A percentile compares a stretch with the other conserved stretches of the same genome.
These are phyloP conservation scores for Carex parvula DNA, from an alignment of 176 grass and related monocot genomes.

Conservation along the genomic window DNA sequence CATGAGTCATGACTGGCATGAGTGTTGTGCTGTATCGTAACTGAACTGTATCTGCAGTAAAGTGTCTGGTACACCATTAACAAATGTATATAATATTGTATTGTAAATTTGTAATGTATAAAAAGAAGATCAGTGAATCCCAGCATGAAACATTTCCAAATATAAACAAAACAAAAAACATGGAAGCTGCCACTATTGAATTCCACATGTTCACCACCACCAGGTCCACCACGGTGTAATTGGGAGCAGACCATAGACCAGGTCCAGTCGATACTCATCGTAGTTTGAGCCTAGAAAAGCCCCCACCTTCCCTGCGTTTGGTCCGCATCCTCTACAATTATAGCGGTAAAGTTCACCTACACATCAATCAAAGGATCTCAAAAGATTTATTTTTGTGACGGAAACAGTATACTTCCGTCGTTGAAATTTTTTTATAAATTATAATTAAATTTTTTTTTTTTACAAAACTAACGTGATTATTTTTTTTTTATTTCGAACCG, in stretches of 20 bases:
- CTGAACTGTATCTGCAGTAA: no score
- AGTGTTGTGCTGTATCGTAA: no score
- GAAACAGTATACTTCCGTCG: not conserved
- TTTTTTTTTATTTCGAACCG: no score
- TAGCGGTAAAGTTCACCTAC: not conserved
- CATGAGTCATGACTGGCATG: no score
- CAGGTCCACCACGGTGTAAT: not conserved
- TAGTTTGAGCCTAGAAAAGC: not conserved
- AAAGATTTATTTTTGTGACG: not conserved
- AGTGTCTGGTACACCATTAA: no score
- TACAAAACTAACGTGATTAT: no score
- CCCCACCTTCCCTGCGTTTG: not conserved
- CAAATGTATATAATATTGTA: no score
- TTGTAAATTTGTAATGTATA: no score
- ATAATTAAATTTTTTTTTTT: no score
- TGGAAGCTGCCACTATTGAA: not conserved
- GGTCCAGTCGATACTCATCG: not conserved
- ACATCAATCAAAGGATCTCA: not conserved
- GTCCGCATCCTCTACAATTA: not conserved
- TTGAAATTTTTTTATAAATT: no score
- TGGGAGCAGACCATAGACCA: constrained; percentile 1
- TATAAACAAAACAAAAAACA: not conserved
- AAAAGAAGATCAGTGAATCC: no score
- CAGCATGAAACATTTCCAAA: not conserved
- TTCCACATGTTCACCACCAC: not conserved